Percentiles rank a stretch among this genome's conserved stretches.
Evolutionary conservation across 306 rosid genomes (phyloP).

Genomic region (Coriaria nepalensis): DNA sequence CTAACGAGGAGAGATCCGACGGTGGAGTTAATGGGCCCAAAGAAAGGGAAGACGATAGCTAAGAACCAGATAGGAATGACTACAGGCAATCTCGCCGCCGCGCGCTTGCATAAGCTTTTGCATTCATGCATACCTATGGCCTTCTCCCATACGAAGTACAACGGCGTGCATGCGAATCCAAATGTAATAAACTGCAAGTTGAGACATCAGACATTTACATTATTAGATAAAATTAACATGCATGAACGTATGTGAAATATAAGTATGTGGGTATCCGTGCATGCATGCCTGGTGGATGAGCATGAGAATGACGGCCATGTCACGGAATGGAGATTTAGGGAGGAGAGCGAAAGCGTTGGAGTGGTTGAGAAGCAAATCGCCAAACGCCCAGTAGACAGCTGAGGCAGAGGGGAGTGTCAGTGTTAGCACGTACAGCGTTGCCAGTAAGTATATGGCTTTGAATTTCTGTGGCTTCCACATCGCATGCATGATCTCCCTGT

Average conservation of each 20-base stretch:
- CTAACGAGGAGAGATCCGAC: constrained; percentile 96
- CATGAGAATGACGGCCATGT: constrained; percentile 87
- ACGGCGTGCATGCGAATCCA: constrained; percentile 96
- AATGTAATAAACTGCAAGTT: constrained; percentile 73
- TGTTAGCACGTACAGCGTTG: constrained; percentile 81
- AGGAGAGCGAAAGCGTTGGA: constrained; percentile 93
- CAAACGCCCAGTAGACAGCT: constrained; percentile 98
- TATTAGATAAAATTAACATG: background rate
- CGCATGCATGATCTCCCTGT: constrained; percentile 97
- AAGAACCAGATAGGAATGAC: constrained; percentile 93
- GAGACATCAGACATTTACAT: background rate
- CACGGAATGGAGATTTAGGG: constrained; percentile 69
- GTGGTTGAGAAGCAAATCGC: constrained; percentile 89
- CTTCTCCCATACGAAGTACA: constrained; percentile 93
- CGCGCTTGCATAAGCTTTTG: constrained; percentile 87
- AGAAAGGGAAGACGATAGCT: constrained; percentile 89
- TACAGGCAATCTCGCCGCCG: constrained; percentile 83
- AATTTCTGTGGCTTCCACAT: constrained; percentile 99
- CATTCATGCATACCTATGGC: constrained; percentile 81
- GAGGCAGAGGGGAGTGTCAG: constrained; percentile 86
- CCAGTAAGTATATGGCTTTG: constrained; percentile 70
- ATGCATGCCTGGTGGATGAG: constrained; percentile 74
- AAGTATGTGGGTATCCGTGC: too few relatives aligned
- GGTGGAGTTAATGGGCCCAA: constrained; percentile 94
- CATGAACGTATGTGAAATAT: background rate